phyloP scores from a whole-genome alignment of 1,284 basidiomycete species.

The Amylostereum areolatum region DNA sequence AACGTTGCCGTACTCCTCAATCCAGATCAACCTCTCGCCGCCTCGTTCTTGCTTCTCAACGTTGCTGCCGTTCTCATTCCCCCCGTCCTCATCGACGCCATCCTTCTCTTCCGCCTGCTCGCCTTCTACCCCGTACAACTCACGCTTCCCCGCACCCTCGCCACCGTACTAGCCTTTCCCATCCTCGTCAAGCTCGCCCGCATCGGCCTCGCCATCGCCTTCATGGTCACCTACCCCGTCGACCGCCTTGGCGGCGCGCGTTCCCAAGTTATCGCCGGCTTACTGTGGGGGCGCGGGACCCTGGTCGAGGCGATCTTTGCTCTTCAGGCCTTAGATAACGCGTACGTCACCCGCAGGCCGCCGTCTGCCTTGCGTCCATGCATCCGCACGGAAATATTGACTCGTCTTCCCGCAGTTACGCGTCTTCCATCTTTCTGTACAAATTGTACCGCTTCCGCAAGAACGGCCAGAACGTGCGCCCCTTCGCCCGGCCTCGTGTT shows the following conservation, averaged over 20 bases:
- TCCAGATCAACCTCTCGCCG: conserved; percentile 13
- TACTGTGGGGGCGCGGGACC: conserved; percentile 12
- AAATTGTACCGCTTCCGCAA: conserved; percentile 11
- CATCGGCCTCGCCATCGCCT: conserved; percentile 16
- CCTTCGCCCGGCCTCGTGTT: neutral
- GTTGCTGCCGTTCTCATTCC: conserved; percentile 16
- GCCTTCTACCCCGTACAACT: conserved; percentile 23
- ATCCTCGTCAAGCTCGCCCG: conserved; percentile 21
- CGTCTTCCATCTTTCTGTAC: conserved; percentile 20
- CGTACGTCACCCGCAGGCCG: conserved; percentile 11
- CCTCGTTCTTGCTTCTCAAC: conserved; percentile 12
- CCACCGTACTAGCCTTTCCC: conserved; percentile 19
- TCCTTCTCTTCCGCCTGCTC: conserved; percentile 25
- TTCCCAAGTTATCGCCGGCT: conserved; percentile 5
- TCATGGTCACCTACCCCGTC: conserved; percentile 12
- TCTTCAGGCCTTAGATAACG: conserved; percentile 26
- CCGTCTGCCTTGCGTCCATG: neutral
- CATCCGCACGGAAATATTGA: neutral
- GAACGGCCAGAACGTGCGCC: conserved; percentile 3
- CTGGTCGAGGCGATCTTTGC: conserved; percentile 11
- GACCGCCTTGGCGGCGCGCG: conserved; percentile 14
- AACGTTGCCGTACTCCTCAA: conserved; percentile 12
- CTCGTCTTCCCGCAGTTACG: conserved; percentile 13
- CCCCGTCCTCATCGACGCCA: conserved; percentile 26
- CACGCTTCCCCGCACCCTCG: conserved; percentile 13